Conservation (phyloP, 139 green algal genomes). For the Ostreobium quekettii region DNA sequence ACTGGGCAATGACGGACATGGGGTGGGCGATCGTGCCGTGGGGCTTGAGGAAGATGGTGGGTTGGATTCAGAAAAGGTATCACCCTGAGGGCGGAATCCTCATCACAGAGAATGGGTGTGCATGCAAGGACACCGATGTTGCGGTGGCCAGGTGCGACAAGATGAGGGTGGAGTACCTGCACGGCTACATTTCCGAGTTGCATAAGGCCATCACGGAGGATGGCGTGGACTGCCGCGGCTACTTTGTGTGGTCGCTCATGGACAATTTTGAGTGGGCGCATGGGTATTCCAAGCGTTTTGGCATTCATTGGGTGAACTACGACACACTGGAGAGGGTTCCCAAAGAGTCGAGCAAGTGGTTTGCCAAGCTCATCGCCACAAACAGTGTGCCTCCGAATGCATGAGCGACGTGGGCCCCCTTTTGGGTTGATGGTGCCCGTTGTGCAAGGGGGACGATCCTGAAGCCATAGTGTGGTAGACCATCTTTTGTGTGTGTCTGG, state of each 20-base stretch:
- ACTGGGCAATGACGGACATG: conserved; percentile 31
- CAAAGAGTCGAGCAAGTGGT: conserved; percentile 46
- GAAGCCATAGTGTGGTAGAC: too few relatives aligned
- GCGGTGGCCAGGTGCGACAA: conserved; percentile 24
- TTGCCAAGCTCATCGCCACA: conserved; percentile 27
- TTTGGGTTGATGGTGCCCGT: too few relatives aligned
- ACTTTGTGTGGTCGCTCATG: conserved; percentile 47
- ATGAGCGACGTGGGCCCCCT: too few relatives aligned
- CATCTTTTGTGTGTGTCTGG: too few relatives aligned
- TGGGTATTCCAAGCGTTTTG: conserved; percentile 45
- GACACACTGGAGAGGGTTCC: conserved; percentile 26
- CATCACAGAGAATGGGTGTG: conserved; percentile 29
- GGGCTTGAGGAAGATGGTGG: conserved; percentile 28
- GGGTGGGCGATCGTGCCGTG: conserved; percentile 27
- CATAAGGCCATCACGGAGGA: conserved; percentile 31
- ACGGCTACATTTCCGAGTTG: conserved; percentile 33
- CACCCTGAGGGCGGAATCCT: conserved; percentile 18
- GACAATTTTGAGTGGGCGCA: conserved; percentile 50
- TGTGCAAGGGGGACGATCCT: too few relatives aligned
- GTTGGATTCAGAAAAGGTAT: conserved; percentile 21
- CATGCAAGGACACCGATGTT: conserved; percentile 13
- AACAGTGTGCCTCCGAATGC: too few relatives aligned
- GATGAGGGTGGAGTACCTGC: conserved; percentile 25
- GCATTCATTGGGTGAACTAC: conserved; percentile 42
- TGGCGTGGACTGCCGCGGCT: conserved; percentile 34